phyloP scores from a whole-genome alignment of 2,329 filamentous ascomycete genomes.

The Daldinia sp. region DNA sequence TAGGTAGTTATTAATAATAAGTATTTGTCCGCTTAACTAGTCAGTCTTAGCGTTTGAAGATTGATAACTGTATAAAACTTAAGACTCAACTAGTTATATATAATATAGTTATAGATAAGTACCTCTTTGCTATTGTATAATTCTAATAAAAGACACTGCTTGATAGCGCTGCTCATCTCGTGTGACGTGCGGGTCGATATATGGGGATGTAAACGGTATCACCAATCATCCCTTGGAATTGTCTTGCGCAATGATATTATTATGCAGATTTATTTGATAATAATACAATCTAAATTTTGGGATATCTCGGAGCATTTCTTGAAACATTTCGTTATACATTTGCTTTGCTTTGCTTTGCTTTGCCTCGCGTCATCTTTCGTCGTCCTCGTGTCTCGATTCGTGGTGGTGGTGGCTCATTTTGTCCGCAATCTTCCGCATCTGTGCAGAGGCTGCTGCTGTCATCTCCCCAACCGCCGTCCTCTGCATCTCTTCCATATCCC shows the following conservation, averaged over 20 bases:
- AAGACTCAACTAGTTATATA: no score
- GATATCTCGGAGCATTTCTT: constrained; percentile 17
- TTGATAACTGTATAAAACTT: no score
- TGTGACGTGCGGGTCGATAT: background rate
- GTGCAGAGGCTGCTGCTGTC: constrained; percentile 18
- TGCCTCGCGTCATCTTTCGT: no score
- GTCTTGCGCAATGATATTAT: background rate
- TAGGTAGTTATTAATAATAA: no score
- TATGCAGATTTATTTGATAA: background rate
- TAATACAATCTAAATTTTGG: constrained; percentile 8
- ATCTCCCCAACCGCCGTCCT: constrained; percentile 22
- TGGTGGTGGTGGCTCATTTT: constrained; percentile 22
- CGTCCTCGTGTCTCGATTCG: constrained; percentile 18
- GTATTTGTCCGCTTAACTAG: no score
- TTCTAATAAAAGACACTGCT: no score
- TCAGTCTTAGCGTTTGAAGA: no score
- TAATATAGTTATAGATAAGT: no score
- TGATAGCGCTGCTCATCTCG: no score
- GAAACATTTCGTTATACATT: background rate
- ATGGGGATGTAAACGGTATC: background rate
- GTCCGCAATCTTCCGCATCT: constrained; percentile 20
- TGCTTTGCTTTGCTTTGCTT: background rate
- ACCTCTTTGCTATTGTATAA: no score
- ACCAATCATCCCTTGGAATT: background rate
- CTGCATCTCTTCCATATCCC: constrained; percentile 19